These are phyloP conservation scores for Blastobotrys parvus DNA, from an alignment of 805 yeast species.

Conservation along the genomic window DNA sequence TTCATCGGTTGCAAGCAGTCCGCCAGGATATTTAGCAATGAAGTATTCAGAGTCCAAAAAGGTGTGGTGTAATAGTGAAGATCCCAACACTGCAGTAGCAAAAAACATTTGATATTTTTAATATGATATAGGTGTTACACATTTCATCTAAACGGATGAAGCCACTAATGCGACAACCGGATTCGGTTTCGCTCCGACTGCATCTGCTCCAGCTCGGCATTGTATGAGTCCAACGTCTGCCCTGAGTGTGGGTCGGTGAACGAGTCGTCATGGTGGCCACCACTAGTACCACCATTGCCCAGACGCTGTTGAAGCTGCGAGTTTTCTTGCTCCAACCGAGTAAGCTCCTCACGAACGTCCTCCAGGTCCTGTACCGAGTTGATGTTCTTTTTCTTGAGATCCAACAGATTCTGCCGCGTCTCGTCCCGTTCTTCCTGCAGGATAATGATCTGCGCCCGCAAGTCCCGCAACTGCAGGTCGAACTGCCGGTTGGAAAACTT, in stretches of 20 bases:
- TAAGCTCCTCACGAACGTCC: constrained; percentile 10
- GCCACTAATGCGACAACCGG: neutral
- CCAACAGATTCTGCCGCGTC: constrained; percentile 30
- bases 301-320: constrained; percentile 2
- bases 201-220: constrained; percentile 13
- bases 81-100: too few species aligned
- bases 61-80: too few species aligned
- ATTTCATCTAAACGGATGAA: too few species aligned
- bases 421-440: constrained; percentile 79
- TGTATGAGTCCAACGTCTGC: constrained; percentile 11
- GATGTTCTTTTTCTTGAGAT: constrained; percentile 27
- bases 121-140: too few species aligned
- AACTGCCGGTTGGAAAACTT: constrained; percentile 39
- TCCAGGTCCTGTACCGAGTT: constrained; percentile 18
- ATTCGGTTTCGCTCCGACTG: constrained; percentile 9
- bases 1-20: too few species aligned
- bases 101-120: too few species aligned
- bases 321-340: constrained; percentile 9
- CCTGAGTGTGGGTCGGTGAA: constrained; percentile 12
- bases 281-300: constrained; percentile 5
- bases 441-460: constrained; percentile 76
- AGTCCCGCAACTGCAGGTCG: constrained; percentile 67
- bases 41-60: too few species aligned
- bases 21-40: too few species aligned
- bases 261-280: neutral